These are phyloP conservation scores for Trametes pubescens DNA, from an alignment of 1,284 basidiomycete genomes.

Conservation along the genomic window DNA sequence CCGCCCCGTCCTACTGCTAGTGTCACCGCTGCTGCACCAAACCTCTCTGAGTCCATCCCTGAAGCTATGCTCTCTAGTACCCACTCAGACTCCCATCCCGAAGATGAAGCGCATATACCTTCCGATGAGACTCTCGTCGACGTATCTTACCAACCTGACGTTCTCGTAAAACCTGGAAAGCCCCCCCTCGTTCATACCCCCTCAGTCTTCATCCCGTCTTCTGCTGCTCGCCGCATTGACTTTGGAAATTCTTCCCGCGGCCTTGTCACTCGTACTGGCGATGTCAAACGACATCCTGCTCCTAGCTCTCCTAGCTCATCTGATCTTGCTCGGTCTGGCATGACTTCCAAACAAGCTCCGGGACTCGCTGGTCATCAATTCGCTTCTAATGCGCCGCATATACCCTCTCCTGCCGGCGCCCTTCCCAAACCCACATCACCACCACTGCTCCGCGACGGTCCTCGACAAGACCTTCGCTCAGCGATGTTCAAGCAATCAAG, in stretches of 20 bases:
- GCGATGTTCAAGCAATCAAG: too few relatives aligned
- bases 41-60: neutral
- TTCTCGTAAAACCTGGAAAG: neutral
- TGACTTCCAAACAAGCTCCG: neutral
- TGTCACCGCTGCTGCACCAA: neutral
- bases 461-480: neutral
- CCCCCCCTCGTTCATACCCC: too few relatives aligned
- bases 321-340: neutral
- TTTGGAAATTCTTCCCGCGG: neutral
- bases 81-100: neutral
- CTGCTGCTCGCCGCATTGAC: neutral
- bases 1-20: neutral
- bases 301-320: neutral
- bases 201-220: too few relatives aligned
- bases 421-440: neutral
- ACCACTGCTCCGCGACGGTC: neutral
- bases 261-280: neutral
- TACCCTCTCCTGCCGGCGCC: neutral
- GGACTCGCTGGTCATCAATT: neutral
- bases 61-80: neutral
- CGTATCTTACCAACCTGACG: slow-evolving; percentile 1
- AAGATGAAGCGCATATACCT: slow-evolving; percentile 28
- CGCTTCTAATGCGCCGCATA: neutral
- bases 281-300: neutral
- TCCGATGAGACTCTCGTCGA: slow-evolving; percentile 33